Conservation (phyloP, 2,329 filamentous ascomycete species). For the Fusarium stilboides region DNA sequence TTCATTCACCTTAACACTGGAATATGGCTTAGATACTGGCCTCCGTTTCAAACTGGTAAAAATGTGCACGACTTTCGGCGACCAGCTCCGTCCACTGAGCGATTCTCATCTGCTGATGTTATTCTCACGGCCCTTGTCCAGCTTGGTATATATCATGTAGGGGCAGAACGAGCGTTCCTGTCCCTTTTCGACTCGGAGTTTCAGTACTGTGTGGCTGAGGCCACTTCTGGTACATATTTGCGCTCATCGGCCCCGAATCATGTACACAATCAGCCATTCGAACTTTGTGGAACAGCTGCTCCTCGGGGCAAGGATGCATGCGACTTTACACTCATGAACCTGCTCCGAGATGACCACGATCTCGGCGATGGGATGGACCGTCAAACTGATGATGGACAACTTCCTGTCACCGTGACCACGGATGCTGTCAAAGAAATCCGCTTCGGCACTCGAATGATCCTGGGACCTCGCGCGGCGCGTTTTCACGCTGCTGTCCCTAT, state of each 20-base stretch:
- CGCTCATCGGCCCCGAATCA: not conserved
- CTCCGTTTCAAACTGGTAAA: no score
- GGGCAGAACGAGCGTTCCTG: slow-evolving; percentile 12
- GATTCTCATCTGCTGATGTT: not conserved
- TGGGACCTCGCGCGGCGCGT: not conserved
- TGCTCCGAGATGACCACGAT: not conserved
- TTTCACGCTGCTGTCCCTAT: slow-evolving; percentile 9
- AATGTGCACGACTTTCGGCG: no score
- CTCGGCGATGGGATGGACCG: not conserved
- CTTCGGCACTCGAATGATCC: not conserved
- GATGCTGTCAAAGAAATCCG: not conserved
- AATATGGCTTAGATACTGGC: no score
- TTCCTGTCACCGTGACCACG: not conserved
- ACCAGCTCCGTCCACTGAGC: no score
- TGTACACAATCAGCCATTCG: not conserved
- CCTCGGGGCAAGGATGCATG: not conserved
- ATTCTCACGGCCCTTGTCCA: slow-evolving; percentile 1
- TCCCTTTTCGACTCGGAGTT: not conserved
- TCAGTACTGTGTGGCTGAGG: slow-evolving; percentile 4
- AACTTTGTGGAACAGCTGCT: not conserved
- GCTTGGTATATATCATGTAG: not conserved
- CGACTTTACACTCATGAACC: not conserved
- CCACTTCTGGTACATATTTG: slow-evolving; percentile 2
- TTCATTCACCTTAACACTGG: no score
- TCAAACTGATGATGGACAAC: no score